phyloP scores from a whole-genome alignment of 2,329 filamentous ascomycete species.

The Pezicula rhizophila region DNA sequence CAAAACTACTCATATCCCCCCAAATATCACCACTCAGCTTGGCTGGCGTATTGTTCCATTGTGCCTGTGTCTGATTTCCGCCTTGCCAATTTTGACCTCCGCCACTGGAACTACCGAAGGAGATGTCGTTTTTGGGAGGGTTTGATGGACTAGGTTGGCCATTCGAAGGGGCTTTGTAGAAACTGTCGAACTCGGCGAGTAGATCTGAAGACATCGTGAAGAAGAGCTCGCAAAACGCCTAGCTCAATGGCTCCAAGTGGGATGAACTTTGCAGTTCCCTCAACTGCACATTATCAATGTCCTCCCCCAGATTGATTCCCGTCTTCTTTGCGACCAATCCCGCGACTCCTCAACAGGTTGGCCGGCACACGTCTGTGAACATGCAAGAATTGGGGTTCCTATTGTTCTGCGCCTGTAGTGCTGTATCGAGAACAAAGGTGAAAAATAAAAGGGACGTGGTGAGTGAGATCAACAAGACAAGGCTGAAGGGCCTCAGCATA shows the following conservation, averaged over 20 bases:
- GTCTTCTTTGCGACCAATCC: too few species aligned
- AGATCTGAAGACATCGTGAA: slow-evolving; percentile 56
- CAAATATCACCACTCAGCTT: slow-evolving; percentile 16
- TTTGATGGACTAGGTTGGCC: slow-evolving; percentile 17
- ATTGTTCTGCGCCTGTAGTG: too few species aligned
- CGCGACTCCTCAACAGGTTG: too few species aligned
- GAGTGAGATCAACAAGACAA: not conserved
- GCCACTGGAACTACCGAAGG: slow-evolving; percentile 8
- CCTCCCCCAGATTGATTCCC: too few species aligned
- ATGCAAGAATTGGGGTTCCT: too few species aligned
- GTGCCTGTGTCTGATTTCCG: slow-evolving; percentile 2
- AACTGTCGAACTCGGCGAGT: slow-evolving; percentile 55
- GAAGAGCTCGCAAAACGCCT: not conserved
- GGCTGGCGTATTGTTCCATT: slow-evolving; percentile 13
- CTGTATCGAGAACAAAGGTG: slow-evolving; percentile 17
- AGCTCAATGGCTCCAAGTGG: not conserved
- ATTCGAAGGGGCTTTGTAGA: slow-evolving; percentile 32
- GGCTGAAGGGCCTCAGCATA: not conserved
- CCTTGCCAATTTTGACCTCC: slow-evolving; percentile 2
- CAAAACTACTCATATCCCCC: slow-evolving; percentile 17
- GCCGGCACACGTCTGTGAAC: too few species aligned
- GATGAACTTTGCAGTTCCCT: slow-evolving; percentile 9
- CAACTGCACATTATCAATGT: too few species aligned
- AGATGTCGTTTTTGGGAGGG: slow-evolving; percentile 18
- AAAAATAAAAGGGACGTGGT: not conserved